Percentiles rank a stretch among this genome's conserved stretches.
These are phyloP conservation scores for Phytophthora idaei DNA, from an alignment of 352 stramenopile species.

Conservation along the genomic window DNA sequence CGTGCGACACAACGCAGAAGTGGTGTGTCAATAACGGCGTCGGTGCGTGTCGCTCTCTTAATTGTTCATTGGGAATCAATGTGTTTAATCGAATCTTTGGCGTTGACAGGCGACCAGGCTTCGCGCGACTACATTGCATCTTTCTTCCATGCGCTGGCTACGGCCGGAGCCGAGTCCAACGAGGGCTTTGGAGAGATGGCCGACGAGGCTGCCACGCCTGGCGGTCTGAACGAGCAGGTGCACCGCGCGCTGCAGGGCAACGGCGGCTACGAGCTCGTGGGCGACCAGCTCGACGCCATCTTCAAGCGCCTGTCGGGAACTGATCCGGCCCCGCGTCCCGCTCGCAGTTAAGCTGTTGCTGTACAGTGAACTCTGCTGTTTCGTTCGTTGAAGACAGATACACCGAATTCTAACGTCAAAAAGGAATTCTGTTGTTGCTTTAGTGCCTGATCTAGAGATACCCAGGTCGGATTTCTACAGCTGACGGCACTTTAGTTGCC, in stretches of 20 bases:
- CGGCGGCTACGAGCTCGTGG: constrained; percentile 80
- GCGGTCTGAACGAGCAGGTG: constrained; percentile 86
- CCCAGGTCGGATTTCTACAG: constrained; percentile 3
- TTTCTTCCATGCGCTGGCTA: constrained; percentile 84
- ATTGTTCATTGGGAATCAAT: not conserved
- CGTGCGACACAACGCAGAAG: constrained; percentile 79
- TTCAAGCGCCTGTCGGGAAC: constrained; percentile 78
- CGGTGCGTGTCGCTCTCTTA: constrained; percentile 44
- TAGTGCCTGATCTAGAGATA: constrained; percentile 4
- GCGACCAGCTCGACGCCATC: constrained; percentile 84
- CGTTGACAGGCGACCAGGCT: constrained; percentile 53
- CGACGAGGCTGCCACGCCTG: constrained; percentile 78
- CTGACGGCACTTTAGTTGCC: constrained; percentile 25
- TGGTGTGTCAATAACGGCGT: constrained; percentile 89
- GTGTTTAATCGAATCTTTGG: not conserved
- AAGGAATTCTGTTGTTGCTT: constrained; percentile 32
- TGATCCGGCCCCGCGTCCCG: constrained; percentile 64
- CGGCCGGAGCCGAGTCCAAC: constrained; percentile 70
- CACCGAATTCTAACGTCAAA: constrained; percentile 21
- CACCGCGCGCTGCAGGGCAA: constrained; percentile 69
- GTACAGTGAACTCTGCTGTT: constrained; percentile 6
- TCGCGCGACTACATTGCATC: constrained; percentile 83
- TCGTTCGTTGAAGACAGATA: constrained; percentile 28
- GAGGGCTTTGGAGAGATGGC: constrained; percentile 87
- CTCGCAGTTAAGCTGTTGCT: constrained; percentile 33